Percentiles rank a stretch among this genome's conserved stretches.
Conservation (phyloP, 441 rosid species). For the Bocquillonia castaneifolia region DNA sequence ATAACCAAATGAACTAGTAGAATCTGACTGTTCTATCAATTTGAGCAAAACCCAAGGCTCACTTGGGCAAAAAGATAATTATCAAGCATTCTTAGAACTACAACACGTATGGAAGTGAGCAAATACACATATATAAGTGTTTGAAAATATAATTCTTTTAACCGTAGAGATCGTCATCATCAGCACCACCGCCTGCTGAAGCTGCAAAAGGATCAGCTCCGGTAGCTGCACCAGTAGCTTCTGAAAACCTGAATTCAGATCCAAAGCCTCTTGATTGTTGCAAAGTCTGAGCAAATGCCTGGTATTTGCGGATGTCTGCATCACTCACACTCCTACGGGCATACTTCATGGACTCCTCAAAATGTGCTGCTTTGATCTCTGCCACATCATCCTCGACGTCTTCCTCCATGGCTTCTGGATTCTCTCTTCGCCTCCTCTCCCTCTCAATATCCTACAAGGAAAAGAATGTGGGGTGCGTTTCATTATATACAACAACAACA, state of each 20-base stretch:
- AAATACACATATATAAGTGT: constrained; percentile 8
- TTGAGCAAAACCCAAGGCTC: neutral
- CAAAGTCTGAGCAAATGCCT: constrained; percentile 50
- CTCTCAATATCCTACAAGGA: neutral
- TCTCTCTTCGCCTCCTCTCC: neutral
- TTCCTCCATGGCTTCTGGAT: constrained; percentile 5
- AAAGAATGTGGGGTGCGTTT: too few species aligned
- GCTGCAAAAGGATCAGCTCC: constrained; percentile 63
- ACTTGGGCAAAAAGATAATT: constrained; percentile 5
- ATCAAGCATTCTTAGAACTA: too few species aligned
- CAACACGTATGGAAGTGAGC: neutral
- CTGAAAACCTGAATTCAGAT: constrained; percentile 6
- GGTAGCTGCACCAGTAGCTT: constrained; percentile 24
- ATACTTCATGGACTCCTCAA: constrained; percentile 45
- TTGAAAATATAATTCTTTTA: constrained; percentile 22
- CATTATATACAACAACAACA: too few species aligned
- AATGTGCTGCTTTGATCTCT: constrained; percentile 6
- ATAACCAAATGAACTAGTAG: constrained; percentile 12
- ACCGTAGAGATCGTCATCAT: constrained; percentile 78
- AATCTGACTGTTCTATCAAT: too few species aligned
- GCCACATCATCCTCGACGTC: neutral
- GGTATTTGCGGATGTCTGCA: constrained; percentile 55
- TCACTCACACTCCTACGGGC: constrained; percentile 58
- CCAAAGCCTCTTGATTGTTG: constrained; percentile 28
- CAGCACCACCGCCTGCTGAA: constrained; percentile 55